A percentile compares a stretch with the other conserved stretches of the same genome.
Conservation (phyloP, 208 protist species). For the Trypanosoma lewisi region DNA sequence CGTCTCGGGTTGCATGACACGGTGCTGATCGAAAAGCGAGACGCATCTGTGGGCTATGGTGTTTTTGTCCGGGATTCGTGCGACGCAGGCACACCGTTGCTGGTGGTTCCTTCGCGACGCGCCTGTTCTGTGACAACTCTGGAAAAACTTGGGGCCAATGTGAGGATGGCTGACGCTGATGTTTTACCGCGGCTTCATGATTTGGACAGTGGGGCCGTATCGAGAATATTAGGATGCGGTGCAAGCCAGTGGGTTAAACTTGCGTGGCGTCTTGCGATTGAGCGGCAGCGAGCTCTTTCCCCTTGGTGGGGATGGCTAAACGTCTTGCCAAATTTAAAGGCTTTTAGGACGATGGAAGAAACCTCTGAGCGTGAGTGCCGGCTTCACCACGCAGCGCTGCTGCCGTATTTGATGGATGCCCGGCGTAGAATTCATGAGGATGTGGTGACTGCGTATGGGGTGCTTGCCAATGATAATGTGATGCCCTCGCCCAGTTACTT, state of each 20-base stretch:
- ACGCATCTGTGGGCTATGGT: conserved; percentile 59
- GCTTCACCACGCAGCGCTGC: conserved; percentile 51
- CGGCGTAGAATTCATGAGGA: conserved; percentile 46
- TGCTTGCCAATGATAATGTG: conserved; percentile 45
- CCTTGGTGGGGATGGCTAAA: conserved; percentile 83
- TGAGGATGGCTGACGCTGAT: conserved; percentile 12
- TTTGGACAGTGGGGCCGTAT: conserved; percentile 52
- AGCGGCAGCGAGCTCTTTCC: conserved; percentile 73
- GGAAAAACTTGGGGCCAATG: conserved; percentile 38
- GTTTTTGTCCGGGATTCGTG: conserved; percentile 85
- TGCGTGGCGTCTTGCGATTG: conserved; percentile 75
- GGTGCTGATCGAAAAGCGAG: conserved; percentile 77
- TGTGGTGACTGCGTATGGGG: conserved; percentile 31
- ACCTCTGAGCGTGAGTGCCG: conserved; percentile 55
- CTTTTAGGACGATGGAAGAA: conserved; percentile 36
- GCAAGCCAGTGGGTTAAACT: conserved; percentile 59
- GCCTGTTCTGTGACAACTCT: conserved; percentile 53
- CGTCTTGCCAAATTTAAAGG: conserved; percentile 43
- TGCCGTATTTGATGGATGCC: conserved; percentile 53
- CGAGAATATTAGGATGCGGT: conserved; percentile 39
- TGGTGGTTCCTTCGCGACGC: conserved; percentile 71
- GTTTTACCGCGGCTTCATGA: not conserved
- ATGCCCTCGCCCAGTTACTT: conserved; percentile 42
- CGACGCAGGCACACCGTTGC: conserved; percentile 70
- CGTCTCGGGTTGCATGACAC: conserved; percentile 78